Base-by-base conservation (phyloP, 2,329 filamentous ascomycete genomes). In the Trichoderma sp. region DNA sequence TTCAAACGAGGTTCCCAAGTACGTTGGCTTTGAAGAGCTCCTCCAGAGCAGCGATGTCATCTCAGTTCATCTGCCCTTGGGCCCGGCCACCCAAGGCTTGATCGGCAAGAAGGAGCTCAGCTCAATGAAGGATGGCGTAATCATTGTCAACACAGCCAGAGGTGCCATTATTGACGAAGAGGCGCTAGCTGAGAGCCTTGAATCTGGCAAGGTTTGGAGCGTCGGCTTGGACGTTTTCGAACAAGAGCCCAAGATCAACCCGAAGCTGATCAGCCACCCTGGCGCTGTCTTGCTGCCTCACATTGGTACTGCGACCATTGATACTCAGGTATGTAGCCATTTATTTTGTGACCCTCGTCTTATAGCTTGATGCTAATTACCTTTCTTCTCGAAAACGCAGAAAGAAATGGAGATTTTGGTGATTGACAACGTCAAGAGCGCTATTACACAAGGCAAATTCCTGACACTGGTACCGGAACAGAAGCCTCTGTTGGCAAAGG, bases 131-230 rank as follows among this genome's bases (percentile, higher is more conserved):
- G 75, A 80, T 0, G 83, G 84, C 0, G 74, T 78, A 0, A 80
- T 83, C 66, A 73, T 87, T 5, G 77, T 87, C 43, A 87, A 87
- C 72, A 87, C 85, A 0, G 82, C 84, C 0, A 79, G 85, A 0
- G 85, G 85, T 0, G 79, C 80, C 19, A 75, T 87, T 3, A 75
- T 87, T 1, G 80, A 87, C 69, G 84, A 87, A 71, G 73, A 74
- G 4, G 84, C 84, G 0, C 73, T 87, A 13, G 78, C 84, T 3
- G 73, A 77, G 11, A 85, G 83, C 0, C 72, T 87, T 1, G 79
- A 84, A 66, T 79, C 74, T 3, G 83, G 84, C 0, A 82, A 83
- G 61, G 70, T 87, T 2, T 76, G 76, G 1, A 75, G 82, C 3
- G 84, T 83, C 0, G 86, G 85, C 0, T 70, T 87, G 53, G 84